Evolutionary conservation across 2,329 filamentous ascomycete genomes (phyloP).

Genomic region (Calcarisporium arbuscula): DNA sequence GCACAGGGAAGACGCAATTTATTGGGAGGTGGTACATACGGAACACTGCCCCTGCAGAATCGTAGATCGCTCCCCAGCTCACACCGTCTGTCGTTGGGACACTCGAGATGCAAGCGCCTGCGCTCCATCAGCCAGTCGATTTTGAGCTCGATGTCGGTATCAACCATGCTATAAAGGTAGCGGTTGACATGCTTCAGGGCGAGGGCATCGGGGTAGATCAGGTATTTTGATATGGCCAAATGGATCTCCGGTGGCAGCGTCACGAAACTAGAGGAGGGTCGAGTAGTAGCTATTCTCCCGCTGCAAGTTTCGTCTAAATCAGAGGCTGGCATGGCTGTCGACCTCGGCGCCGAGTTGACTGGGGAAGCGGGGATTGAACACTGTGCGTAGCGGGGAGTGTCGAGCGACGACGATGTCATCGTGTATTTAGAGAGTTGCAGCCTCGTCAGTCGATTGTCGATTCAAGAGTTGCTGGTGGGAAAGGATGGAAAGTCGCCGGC

Average conservation of each 20-base stretch:
- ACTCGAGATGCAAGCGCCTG: slow-evolving; percentile 56
- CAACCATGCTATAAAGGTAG: slow-evolving; percentile 57
- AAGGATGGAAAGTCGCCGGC: no score
- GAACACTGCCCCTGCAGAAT: slow-evolving; percentile 55
- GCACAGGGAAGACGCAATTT: no score
- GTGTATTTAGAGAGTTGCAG: no score
- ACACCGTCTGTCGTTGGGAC: slow-evolving; percentile 52
- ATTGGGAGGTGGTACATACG: slow-evolving; percentile 32
- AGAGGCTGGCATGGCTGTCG: no score
- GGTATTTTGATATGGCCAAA: slow-evolving; percentile 50
- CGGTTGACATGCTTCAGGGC: slow-evolving; percentile 61
- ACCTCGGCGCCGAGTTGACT: no score
- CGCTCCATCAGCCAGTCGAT: slow-evolving; percentile 64
- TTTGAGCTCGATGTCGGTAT: slow-evolving; percentile 60
- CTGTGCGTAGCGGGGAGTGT: no score
- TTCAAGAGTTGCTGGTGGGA: no score
- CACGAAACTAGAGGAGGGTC: slow-evolving; percentile 34
- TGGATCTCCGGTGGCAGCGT: slow-evolving; percentile 62
- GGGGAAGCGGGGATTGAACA: no score
- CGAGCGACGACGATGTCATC: no score
- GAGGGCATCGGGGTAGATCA: slow-evolving; percentile 65
- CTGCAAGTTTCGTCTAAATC: no score
- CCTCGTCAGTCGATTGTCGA: no score
- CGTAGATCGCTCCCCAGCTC: slow-evolving; percentile 52
- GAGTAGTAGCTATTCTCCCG: no score